phyloP scores from a whole-genome alignment of 257 asterid species.

The Coffea canephora region DNA sequence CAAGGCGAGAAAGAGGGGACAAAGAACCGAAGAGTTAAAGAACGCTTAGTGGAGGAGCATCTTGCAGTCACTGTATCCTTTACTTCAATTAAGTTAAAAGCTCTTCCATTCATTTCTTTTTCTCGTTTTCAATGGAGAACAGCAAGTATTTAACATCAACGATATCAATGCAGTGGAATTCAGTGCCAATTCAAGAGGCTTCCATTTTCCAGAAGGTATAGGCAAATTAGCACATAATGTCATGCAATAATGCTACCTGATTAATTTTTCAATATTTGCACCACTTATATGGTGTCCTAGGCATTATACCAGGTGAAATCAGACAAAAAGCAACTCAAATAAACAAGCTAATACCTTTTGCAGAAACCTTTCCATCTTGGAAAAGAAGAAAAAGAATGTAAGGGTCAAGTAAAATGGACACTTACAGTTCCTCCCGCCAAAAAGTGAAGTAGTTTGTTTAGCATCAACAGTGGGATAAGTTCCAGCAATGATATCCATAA shows the following conservation, averaged over 20 bases:
- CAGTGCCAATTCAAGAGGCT: neutral
- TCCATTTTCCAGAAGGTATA: neutral
- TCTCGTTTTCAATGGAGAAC: neutral
- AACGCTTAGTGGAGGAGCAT: neutral
- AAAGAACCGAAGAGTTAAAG: neutral
- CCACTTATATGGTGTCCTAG: neutral
- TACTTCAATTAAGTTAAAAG: neutral
- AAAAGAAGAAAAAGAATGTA: neutral
- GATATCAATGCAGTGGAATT: neutral
- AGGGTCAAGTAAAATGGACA: slow-evolving; percentile 12
- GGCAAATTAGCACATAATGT: neutral
- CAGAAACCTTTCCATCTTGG: neutral
- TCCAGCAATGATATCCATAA: slow-evolving; percentile 92
- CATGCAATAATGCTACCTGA: neutral
- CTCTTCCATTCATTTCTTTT: neutral
- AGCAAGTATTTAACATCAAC: neutral
- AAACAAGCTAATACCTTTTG: neutral
- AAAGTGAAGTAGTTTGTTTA: slow-evolving; percentile 42
- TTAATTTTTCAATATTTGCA: neutral
- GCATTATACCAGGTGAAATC: neutral
- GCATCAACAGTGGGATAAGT: slow-evolving; percentile 52
- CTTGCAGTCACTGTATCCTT: neutral
- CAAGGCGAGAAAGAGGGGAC: neutral
- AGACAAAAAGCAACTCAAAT: neutral
- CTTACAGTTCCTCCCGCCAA: slow-evolving; percentile 65